Evolutionary conservation across 2,329 filamentous ascomycete species (phyloP), one percentile per base, ranked within the genome.

Genomic region (Aureobasidium uvarum): DNA sequence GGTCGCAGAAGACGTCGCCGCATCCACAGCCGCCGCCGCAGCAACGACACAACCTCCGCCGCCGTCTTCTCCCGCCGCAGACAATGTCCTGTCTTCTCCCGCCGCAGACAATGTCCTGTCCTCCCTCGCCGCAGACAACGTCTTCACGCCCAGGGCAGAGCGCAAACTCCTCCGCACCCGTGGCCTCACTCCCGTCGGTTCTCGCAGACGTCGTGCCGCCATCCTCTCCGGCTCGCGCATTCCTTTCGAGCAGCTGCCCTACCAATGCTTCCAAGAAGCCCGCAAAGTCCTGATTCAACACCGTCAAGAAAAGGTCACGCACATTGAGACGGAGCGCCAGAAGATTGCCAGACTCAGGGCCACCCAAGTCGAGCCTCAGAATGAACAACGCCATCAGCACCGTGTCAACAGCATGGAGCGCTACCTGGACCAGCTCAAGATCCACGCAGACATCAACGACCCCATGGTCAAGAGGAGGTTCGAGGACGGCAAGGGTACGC

Each of bases 181-280:
- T 48, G 51, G 59, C 31, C 63, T 52, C 25, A 83, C 86, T 68
- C 92, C 91, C 62, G 81, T 96, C 72, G 93, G 93, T 59, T 96
- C 92, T 52, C 87, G 93, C 71, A 86, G 93, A 81, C 89, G 93
- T 68, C 89, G 94, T 75, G 79, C 78, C 58, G 76, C 75, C 48
- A 69, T 76, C 31, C 68, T 83, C 72, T 85, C 80, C 71, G 84
- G 80, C 43, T 79, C 83, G 68, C 84, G 89, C 72, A 80, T 96
- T 58, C 92, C 93, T 31, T 97, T 99, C 75, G 92, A 96, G 81
- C 90, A 94, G 75, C 81, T 99, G 70, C 95, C 95, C 20, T 99
- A 96, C 80, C 94, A 98, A 83, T 95, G 91, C 78, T 99, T 98
- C 81, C 95, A 99, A 79, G 93, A 97, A 80, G 95, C 95, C 46